Evolutionary conservation across 2,329 filamentous ascomycete genomes (phyloP).

Genomic region (Lasiodiplodia sp.): DNA sequence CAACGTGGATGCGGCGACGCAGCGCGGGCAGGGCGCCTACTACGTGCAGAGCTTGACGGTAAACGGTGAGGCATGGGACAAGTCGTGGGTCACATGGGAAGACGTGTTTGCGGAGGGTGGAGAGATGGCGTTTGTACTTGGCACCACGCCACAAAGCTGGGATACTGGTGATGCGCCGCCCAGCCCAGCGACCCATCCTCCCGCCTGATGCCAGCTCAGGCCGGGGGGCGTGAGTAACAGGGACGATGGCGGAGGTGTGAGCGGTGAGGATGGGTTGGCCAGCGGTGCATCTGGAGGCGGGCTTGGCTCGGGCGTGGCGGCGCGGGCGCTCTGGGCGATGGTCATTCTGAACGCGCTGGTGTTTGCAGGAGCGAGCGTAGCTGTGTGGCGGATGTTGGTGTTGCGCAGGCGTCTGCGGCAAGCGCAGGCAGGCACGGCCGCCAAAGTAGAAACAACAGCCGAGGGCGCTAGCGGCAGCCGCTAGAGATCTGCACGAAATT

Average conservation of each 20-base stretch:
- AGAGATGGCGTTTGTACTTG: constrained; percentile 44
- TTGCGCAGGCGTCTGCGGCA: constrained; percentile 17
- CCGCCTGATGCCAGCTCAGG: constrained; percentile 26
- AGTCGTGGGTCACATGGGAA: constrained; percentile 70
- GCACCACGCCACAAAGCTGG: constrained; percentile 43
- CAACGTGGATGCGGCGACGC: constrained; percentile 54
- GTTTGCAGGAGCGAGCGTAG: background rate
- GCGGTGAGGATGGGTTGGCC: constrained; percentile 2
- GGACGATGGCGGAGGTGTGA: background rate
- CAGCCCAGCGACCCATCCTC: constrained; percentile 21
- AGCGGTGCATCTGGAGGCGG: background rate
- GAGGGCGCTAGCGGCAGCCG: background rate
- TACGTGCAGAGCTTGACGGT: constrained; percentile 73
- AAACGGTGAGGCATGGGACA: constrained; percentile 68
- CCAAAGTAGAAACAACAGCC: background rate
- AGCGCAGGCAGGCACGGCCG: background rate
- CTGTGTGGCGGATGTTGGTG: constrained; percentile 7
- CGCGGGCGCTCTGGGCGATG: constrained; percentile 1
- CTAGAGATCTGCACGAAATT: constrained; percentile 11
- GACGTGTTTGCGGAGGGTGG: constrained; percentile 66
- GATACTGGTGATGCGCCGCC: constrained; percentile 39
- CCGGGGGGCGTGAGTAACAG: constrained; percentile 13
- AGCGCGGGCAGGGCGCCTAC: constrained; percentile 53
- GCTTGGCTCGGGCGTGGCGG: background rate
- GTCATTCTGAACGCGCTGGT: background rate